These are phyloP conservation scores for Casuarina glauca DNA, from an alignment of 306 rosid genomes.

Conservation along the genomic window DNA sequence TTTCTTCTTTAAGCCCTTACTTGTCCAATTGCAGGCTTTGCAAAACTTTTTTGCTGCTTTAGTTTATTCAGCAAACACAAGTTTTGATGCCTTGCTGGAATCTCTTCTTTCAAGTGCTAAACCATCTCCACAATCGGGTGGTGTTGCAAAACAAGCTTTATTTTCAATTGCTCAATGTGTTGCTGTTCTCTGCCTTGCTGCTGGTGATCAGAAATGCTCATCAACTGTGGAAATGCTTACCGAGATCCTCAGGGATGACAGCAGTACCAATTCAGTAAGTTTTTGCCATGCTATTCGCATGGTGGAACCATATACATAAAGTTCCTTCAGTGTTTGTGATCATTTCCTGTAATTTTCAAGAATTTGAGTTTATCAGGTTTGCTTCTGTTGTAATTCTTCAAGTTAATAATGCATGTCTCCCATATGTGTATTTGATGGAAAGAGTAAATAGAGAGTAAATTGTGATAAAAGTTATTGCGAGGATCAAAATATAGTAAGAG, in stretches of 20 bases:
- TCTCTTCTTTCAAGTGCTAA: slow-evolving; percentile 88
- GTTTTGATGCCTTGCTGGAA: slow-evolving; percentile 88
- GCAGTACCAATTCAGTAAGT: slow-evolving; percentile 78
- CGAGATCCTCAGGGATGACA: slow-evolving; percentile 79
- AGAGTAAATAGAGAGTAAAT: neutral
- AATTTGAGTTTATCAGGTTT: neutral
- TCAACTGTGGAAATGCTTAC: slow-evolving; percentile 94
- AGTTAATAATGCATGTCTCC: neutral
- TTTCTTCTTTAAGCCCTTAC: slow-evolving; percentile 28
- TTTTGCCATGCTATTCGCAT: slow-evolving; percentile 2
- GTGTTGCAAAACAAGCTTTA: slow-evolving; percentile 97
- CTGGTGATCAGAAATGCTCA: slow-evolving; percentile 86
- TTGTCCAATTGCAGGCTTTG: slow-evolving; percentile 65
- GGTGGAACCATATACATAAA: neutral
- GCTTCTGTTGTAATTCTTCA: neutral
- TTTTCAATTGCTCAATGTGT: slow-evolving; percentile 96
- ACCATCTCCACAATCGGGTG: slow-evolving; percentile 94
- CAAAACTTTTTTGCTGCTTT: slow-evolving; percentile 89
- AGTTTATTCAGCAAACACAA: slow-evolving; percentile 90
- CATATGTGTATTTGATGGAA: neutral
- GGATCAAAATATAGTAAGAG: neutral
- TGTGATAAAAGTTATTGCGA: neutral
- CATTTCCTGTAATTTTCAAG: neutral
- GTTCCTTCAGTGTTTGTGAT: neutral
- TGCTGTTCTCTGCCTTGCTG: slow-evolving; percentile 96